Base-by-base conservation (phyloP, 805 yeast species). In the Candida schatavii region DNA sequence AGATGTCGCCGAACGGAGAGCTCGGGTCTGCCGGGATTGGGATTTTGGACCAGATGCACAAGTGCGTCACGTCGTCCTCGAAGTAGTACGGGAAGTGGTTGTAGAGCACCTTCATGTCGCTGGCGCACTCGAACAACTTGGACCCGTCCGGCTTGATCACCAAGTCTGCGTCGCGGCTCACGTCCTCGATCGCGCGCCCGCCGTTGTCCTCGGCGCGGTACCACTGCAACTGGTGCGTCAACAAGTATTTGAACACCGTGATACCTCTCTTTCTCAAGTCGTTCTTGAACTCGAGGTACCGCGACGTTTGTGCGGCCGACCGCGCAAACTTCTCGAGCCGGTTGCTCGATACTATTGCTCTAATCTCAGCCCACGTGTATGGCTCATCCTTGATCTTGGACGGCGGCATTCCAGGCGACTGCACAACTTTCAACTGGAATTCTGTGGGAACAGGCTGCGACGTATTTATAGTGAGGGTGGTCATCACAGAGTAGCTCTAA, bases 31-130 rank as follows among this genome's bases (percentile, higher is more conserved):
- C 61, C 10, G 70, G 72, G 41, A 85, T 72, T 11, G 68, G 68
- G 15, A 75, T 61, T 52, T 83, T 83, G 1, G 83, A 70, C 91
- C 93, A 85, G 1, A 81, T 70, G 34, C 86, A 74, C 13, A 84
- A 54, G 57, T 85, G 91, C 4, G 61, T 58, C 3, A 83, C 70
- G 33, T 68, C 68, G 0, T 55, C 47, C 28, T 72, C 79, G 46
- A 83, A 75, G 50, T 75, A 72, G 61, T 85, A 85, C 0, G 89
- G 89, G 60, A 81, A 85, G 46, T 79, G 81, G 55, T 85, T 85
- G 20, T 54, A 43, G 5, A 78, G 60, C 22, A 79, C 70, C 41
- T 65, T 69, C 20, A 75, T 54, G 51, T 80, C 83, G 0, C 50
- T 31, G 0, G 62, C 54, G 43, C 68, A 56, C 5, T 64, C 57